These are phyloP conservation scores for Theobroma grandiflorum DNA, from an alignment of 441 rosid species.

Conservation along the genomic window DNA sequence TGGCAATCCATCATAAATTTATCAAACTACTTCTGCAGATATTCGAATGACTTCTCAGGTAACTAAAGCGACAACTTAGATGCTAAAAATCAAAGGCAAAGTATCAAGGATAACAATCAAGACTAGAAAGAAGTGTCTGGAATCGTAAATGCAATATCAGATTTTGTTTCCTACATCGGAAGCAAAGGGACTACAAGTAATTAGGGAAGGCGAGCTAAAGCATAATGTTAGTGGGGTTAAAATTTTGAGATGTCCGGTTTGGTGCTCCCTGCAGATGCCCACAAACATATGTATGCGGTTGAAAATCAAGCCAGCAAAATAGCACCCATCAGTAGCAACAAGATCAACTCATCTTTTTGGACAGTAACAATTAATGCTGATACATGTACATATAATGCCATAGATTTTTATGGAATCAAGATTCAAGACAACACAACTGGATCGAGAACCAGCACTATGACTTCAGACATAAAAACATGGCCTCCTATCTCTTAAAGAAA, in stretches of 20 bases:
- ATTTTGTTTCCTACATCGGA: neutral
- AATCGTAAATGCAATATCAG: neutral
- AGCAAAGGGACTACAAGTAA: neutral
- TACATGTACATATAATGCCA: neutral
- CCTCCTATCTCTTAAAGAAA: neutral
- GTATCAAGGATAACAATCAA: neutral
- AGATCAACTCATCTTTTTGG: neutral
- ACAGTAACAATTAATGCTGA: neutral
- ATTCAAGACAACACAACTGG: neutral
- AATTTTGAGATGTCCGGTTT: neutral
- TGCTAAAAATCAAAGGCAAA: no score
- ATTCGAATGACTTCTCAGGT: no score
- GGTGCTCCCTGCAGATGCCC: neutral
- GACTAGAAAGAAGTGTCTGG: neutral
- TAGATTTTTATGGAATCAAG: neutral
- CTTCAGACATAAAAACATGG: constrained; percentile 4
- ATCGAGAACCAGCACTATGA: neutral
- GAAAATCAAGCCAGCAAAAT: constrained; percentile 6
- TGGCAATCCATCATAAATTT: no score
- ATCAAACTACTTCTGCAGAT: no score
- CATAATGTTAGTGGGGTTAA: neutral
- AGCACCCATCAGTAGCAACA: neutral
- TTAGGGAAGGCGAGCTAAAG: neutral
- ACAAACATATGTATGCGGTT: constrained; percentile 2
- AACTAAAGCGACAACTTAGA: no score